Base-by-base conservation (phyloP, 495 filamentous ascomycete genomes). In the Articulospora tetracladia region DNA sequence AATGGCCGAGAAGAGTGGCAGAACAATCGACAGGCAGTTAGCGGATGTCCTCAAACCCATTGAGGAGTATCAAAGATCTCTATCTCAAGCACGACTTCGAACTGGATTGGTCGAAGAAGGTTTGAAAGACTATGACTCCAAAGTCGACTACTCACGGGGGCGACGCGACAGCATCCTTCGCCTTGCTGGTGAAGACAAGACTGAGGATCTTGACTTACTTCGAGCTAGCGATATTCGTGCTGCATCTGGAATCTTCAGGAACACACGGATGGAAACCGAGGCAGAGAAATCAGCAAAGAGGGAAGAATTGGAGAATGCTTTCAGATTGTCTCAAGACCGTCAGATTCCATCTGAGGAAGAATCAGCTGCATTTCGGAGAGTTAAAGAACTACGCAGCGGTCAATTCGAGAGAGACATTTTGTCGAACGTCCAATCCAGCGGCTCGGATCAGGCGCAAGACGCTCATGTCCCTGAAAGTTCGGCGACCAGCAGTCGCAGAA, bases 141-240 rank as follows among this genome's bases (percentile, higher is more conserved):
- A 53, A 24, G 52, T 47, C 0, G 52, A 39, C 28, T 60, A 64
- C 25, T 55, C 39, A 19, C 39, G 39, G n/a, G 17, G 11, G n/a
- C 10, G 47, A 36, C 19, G 47, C n/a, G 47, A 50, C 3, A 50
- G 17, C 3, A n/a, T 24, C 44, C 34, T 32, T n/a, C 15, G 51
- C 17, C 39, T 44, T 11, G 19, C 23, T 24, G 20, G 13, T 36
- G 34, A 69, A 25, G 66, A 62, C 1, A 66, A 62, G 22, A 65
- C 53, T 15, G 77, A 79, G 6, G 73, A 81, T 50, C 51, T 82
- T 36, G 74, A 76, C 39, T 53, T 73, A 13, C 63, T 83, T 49
- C 63, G 74, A 48, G 73, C 80, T 2, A 80, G 71, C 57, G 81
- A 83, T 58, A 77, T 83, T 46, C 74, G 79, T 39, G 71, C 78